Base-by-base conservation (phyloP, 345 rosid genomes). In the Microcos paniculata region DNA sequence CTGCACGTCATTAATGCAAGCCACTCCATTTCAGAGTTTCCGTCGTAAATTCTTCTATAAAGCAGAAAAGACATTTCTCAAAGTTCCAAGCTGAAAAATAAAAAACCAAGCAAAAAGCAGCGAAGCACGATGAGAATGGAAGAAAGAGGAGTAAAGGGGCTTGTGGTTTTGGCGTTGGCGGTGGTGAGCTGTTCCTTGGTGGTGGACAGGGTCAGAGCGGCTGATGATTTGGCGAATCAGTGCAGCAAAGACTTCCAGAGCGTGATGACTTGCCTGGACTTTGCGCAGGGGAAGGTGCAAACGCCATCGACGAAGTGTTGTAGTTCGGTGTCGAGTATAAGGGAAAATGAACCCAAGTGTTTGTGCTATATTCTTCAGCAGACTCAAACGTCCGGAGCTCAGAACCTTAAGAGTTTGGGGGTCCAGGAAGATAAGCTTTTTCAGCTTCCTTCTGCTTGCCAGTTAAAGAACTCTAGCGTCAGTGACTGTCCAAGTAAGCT, bases 391-490 rank as follows among this genome's bases (percentile, higher is more conserved):
- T 15, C 67, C 72, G 97, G 94, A 3, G 84, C 77, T 68, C 81
- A 79, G 15, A 51, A 31, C 31, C 15, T 94, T 23, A 93, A 84
- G 88, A 88, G 76, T 83, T 12, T 92, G 69, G 98, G 98, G 16
- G 81, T 96, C 14, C 93, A 85, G 77, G 90, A 86, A 77, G 80
- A 73, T 40, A 89, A 82, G 71, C 80, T 96, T 38, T 82, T 96
- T 76, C 92, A 88, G 84, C 97, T 96, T 52, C 97, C 99, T 16
- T 72, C 91, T 46, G 90, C 88, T 71, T 96, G 99, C 78, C 82
- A 89, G 80, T 31, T 96, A 68, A 80, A 84, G 23, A 94, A 94
- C 79, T 87, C 94, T 38, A 90, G 88, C 81, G 30, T 89, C 82
- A 71, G 77, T 57, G 62, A 85, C 11, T 94, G 98, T 80, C 97